Percentiles rank a stretch among this genome's conserved stretches.
phyloP scores from a whole-genome alignment of 1,284 basidiomycete species.

The Ustilago tritici region DNA sequence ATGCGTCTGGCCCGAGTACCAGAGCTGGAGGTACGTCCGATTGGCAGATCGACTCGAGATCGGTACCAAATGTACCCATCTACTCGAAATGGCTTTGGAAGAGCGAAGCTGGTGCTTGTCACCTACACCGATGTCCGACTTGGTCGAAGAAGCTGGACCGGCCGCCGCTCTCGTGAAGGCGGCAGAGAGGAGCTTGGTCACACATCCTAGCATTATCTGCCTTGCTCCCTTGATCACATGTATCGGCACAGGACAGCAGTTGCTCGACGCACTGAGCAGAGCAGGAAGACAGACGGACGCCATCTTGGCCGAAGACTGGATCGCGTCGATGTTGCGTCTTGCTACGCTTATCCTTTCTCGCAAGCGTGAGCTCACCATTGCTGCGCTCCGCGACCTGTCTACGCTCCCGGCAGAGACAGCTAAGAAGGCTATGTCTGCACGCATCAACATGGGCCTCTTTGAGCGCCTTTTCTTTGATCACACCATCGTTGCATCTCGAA shows the following conservation, averaged over 20 bases:
- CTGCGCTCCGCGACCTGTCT: conserved; percentile 46
- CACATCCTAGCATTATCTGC: conserved; percentile 79
- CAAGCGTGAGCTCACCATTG: conserved; percentile 35
- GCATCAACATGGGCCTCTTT: conserved; percentile 46
- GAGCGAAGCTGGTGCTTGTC: conserved; percentile 68
- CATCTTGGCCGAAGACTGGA: conserved; percentile 76
- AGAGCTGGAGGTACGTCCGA: conserved; percentile 83
- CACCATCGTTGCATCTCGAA: conserved; percentile 47
- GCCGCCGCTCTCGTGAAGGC: conserved; percentile 70
- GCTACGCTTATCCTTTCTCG: conserved; percentile 64
- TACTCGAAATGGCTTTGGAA: conserved; percentile 78
- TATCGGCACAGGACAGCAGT: conserved; percentile 76
- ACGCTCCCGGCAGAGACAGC: conserved; percentile 46
- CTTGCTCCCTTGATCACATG: conserved; percentile 80
- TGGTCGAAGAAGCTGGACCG: conserved; percentile 21
- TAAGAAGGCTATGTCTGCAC: conserved; percentile 30
- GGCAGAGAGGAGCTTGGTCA: conserved; percentile 77
- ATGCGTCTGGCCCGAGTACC: conserved; percentile 85
- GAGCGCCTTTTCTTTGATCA: conserved; percentile 58
- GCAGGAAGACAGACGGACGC: conserved; percentile 79
- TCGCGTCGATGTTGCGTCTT: conserved; percentile 78
- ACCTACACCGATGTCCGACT: conserved; percentile 63
- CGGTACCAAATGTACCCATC: conserved; percentile 76
- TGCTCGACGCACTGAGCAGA: conserved; percentile 75
- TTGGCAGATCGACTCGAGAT: conserved; percentile 85